Conservation (phyloP, 164 flowering plant species). For the Buxus sempervirens region DNA sequence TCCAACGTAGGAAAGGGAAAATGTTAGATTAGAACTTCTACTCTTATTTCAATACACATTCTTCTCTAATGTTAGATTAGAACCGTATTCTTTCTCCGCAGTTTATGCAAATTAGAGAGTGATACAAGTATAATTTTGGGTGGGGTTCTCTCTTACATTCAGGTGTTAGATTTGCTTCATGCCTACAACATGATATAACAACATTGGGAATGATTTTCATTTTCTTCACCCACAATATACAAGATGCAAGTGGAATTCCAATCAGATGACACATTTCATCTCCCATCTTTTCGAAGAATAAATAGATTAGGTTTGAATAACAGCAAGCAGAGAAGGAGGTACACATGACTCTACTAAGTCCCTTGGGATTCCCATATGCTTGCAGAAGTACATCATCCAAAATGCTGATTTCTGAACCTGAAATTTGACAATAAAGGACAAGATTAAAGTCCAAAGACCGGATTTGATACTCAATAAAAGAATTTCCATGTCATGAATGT, state of each 20-base stretch:
- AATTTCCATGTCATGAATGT: neutral
- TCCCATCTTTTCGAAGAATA: no score
- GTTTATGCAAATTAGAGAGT: no score
- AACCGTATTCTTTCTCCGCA: no score
- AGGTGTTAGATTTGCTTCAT: neutral
- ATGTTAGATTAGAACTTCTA: no score
- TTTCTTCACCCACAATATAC: no score
- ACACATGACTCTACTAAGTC: conserved; percentile 22
- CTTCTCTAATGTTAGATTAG: no score
- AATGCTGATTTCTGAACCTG: conserved; percentile 23
- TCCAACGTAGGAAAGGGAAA: no score
- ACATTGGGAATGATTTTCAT: neutral
- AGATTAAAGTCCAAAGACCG: no score
- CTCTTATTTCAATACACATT: no score
- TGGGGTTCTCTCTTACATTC: no score
- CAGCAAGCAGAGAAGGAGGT: conserved; percentile 18
- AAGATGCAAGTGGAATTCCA: neutral
- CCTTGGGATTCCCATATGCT: conserved; percentile 20
- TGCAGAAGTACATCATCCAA: conserved; percentile 27
- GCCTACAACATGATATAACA: neutral
- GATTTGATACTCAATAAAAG: neutral
- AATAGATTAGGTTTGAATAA: conserved; percentile 21
- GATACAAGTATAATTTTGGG: no score
- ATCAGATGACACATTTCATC: no score
- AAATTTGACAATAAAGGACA: conserved; percentile 1